Conservation (phyloP, 768 basidiomycete species). For the Auriscalpium microsporum region DNA sequence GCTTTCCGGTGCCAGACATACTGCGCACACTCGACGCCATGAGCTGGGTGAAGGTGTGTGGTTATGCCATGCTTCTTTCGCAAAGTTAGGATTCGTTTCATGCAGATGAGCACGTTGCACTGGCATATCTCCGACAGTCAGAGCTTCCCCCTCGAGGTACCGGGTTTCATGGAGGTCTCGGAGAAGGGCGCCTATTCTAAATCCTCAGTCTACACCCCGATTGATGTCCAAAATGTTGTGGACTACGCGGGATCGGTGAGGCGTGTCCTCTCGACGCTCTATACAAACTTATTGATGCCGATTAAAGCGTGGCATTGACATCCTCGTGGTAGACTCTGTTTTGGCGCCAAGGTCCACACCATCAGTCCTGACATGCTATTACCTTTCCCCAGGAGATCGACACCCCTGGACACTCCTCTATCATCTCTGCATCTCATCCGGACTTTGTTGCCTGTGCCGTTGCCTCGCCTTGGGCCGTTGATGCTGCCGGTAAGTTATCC, state of each 20-base stretch:
- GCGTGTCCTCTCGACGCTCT: slow-evolving; percentile 2
- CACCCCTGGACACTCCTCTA: slow-evolving; percentile 42
- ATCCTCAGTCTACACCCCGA: slow-evolving; percentile 20
- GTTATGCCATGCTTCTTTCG: not conserved
- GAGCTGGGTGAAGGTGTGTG: slow-evolving; percentile 39
- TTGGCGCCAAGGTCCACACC: not conserved
- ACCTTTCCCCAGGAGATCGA: slow-evolving; percentile 28
- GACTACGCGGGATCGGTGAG: slow-evolving; percentile 26
- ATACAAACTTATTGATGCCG: not conserved
- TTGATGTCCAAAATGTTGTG: slow-evolving; percentile 25
- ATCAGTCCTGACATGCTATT: not conserved
- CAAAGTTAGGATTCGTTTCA: not conserved
- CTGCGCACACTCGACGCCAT: slow-evolving; percentile 42
- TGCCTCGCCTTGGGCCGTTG: slow-evolving; percentile 37
- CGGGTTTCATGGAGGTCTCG: slow-evolving; percentile 24
- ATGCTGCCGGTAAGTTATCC: slow-evolving; percentile 36
- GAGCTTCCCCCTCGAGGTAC: slow-evolving; percentile 28
- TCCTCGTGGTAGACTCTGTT: slow-evolving; percentile 17
- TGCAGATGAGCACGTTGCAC: slow-evolving; percentile 21
- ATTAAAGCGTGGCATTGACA: slow-evolving; percentile 29
- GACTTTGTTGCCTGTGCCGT: slow-evolving; percentile 36
- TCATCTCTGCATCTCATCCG: slow-evolving; percentile 34
- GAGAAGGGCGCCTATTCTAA: slow-evolving; percentile 26
- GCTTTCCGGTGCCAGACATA: slow-evolving; percentile 32
- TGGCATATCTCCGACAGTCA: slow-evolving; percentile 38